Conservation (phyloP, 176 grass and related monocot genomes). For the Oropetium thomaeum region DNA sequence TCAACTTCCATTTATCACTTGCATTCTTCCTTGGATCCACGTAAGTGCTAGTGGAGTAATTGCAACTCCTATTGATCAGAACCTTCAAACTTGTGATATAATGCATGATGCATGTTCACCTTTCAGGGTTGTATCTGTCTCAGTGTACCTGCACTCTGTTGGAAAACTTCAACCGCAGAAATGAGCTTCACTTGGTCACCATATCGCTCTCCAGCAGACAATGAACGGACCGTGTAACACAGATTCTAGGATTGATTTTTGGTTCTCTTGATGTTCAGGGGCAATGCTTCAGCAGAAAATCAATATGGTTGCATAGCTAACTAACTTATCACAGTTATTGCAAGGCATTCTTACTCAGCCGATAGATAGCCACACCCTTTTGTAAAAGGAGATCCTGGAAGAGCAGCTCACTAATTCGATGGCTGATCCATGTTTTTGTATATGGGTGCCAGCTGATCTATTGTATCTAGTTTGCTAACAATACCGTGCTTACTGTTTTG, state of each 20-base stretch:
- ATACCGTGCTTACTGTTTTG: not conserved
- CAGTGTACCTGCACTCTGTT: conserved; percentile 41
- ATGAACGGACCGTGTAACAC: not conserved
- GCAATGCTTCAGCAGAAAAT: not conserved
- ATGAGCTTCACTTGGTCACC: not conserved
- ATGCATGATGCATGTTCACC: not conserved
- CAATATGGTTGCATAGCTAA: not conserved
- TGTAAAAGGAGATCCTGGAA: not conserved
- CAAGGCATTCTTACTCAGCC: not conserved
- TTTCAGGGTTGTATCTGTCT: conserved; percentile 52
- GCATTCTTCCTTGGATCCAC: conserved; percentile 68
- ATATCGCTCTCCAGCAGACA: not conserved
- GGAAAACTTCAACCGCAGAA: conserved; percentile 43
- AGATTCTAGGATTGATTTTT: not conserved
- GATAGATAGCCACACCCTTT: not conserved
- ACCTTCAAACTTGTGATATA: not conserved
- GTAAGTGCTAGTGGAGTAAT: conserved; percentile 35
- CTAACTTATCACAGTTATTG: not conserved
- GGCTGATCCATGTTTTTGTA: not conserved
- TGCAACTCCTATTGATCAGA: not conserved
- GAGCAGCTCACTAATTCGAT: not conserved
- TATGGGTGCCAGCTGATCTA: not conserved
- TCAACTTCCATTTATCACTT: conserved; percentile 56
- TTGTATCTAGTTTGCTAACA: not conserved
- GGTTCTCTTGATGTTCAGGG: not conserved